Conservation (phyloP, 495 filamentous ascomycete species). For the Penicillium chermesinum region DNA sequence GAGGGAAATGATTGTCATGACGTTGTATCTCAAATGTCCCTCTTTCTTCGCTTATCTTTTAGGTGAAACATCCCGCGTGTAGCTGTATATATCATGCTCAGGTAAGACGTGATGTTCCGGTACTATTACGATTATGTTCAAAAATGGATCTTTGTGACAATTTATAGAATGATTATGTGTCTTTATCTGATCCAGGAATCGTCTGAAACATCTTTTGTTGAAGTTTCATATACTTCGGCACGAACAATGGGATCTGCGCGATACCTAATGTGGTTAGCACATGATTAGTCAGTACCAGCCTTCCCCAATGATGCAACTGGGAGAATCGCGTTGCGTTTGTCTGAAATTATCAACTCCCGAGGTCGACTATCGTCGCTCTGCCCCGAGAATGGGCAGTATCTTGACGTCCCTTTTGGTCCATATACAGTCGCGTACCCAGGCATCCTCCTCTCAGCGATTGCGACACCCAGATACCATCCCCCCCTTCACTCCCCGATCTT, state of each 20-base stretch:
- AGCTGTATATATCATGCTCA: too few relatives aligned
- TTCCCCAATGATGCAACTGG: not conserved
- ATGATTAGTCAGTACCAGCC: not conserved
- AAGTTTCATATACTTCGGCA: not conserved
- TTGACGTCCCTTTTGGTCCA: not conserved
- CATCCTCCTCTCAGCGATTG: not conserved
- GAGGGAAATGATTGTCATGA: too few relatives aligned
- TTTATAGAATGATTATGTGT: too few relatives aligned
- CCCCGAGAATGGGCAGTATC: not conserved
- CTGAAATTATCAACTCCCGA: not conserved
- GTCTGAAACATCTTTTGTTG: too few relatives aligned
- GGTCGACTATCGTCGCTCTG: not conserved
- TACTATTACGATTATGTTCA: too few relatives aligned
- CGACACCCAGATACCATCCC: not conserved
- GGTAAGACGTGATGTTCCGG: too few relatives aligned
- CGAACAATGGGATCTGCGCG: too few relatives aligned
- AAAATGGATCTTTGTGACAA: too few relatives aligned
- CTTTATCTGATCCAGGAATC: too few relatives aligned
- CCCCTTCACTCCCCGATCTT: not conserved
- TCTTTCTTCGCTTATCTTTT: too few relatives aligned
- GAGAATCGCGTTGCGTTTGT: not conserved
- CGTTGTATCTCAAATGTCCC: too few relatives aligned
- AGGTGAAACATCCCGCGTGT: too few relatives aligned
- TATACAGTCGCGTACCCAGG: not conserved
- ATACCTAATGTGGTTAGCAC: constrained; percentile 1